Evolutionary conservation across 176 grass and related monocot genomes (phyloP).

Genomic region (Saccharum officinarum): DNA sequence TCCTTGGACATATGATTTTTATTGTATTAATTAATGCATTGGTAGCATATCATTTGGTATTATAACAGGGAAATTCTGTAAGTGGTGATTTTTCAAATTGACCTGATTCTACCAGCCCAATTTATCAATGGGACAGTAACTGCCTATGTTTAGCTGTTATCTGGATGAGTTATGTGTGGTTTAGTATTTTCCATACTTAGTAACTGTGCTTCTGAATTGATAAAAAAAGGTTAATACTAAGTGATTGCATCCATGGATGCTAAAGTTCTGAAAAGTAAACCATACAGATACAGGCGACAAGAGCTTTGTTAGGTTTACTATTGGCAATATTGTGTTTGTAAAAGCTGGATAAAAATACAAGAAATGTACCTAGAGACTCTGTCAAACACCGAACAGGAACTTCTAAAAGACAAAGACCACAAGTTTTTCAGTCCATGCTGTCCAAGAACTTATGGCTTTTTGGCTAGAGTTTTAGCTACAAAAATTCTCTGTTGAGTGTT

Average conservation of each 20-base stretch:
- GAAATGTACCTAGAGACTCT: not conserved
- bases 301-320: not conserved
- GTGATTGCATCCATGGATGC: not conserved
- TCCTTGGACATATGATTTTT: not conserved
- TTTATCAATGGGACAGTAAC: not conserved
- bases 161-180: not conserved
- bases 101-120: not conserved
- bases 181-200: not conserved
- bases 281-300: not conserved
- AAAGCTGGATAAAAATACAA: not conserved
- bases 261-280: not conserved
- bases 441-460: not conserved
- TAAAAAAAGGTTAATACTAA: constrained; percentile 1
- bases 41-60: not conserved
- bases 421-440: not conserved
- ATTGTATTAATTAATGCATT: not conserved
- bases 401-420: not conserved
- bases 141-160: not conserved
- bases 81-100: not conserved
- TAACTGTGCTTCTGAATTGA: constrained; percentile 11
- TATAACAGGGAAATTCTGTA: not conserved
- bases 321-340: constrained; percentile 11
- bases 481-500: not conserved
- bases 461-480: not conserved
- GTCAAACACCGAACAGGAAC: not conserved